A percentile compares a stretch with the other conserved stretches of the same genome.
phyloP scores from a whole-genome alignment of 345 rosid species.

The Garcia nutans region DNA sequence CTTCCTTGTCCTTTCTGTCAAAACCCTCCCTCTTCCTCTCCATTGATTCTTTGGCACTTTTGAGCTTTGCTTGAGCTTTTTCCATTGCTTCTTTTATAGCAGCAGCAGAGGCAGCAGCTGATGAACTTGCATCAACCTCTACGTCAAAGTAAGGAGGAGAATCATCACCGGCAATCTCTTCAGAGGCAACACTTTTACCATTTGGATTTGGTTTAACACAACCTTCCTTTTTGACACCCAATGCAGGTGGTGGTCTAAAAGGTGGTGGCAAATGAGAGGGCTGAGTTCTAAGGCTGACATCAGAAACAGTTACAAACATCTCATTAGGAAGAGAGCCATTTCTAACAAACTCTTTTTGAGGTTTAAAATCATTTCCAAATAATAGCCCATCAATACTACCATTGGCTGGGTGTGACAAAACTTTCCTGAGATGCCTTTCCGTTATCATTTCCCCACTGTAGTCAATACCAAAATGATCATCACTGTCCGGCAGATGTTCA shows the following conservation, averaged over 20 bases:
- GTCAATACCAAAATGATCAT: conserved; percentile 30
- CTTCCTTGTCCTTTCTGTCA: conserved; percentile 39
- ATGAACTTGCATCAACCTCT: conserved; percentile 85
- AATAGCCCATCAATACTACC: conserved; percentile 23
- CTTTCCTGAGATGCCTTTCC: conserved; percentile 45
- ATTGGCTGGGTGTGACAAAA: conserved; percentile 37
- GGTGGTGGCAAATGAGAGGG: conserved; percentile 91
- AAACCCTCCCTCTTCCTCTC: conserved; percentile 61
- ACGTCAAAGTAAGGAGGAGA: conserved; percentile 85
- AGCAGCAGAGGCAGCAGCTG: conserved; percentile 72
- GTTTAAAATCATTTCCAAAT: conserved; percentile 35
- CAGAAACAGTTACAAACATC: conserved; percentile 68
- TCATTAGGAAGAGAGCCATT: conserved; percentile 42
- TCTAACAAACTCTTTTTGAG: conserved; percentile 35
- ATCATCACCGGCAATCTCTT: conserved; percentile 39
- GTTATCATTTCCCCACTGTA: conserved; percentile 28
- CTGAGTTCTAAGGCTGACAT: conserved; percentile 69
- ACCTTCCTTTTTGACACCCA: conserved; percentile 38
- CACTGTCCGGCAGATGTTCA: conserved; percentile 29
- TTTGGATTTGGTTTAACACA: conserved; percentile 32
- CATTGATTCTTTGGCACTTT: conserved; percentile 61
- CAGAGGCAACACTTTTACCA: conserved; percentile 40
- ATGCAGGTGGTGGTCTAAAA: conserved; percentile 65
- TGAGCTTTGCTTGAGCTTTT: conserved; percentile 74
- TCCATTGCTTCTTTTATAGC: conserved; percentile 76